These are phyloP conservation scores for Marvania coccoides DNA, from an alignment of 139 green algal genomes.

Conservation along the genomic window DNA sequence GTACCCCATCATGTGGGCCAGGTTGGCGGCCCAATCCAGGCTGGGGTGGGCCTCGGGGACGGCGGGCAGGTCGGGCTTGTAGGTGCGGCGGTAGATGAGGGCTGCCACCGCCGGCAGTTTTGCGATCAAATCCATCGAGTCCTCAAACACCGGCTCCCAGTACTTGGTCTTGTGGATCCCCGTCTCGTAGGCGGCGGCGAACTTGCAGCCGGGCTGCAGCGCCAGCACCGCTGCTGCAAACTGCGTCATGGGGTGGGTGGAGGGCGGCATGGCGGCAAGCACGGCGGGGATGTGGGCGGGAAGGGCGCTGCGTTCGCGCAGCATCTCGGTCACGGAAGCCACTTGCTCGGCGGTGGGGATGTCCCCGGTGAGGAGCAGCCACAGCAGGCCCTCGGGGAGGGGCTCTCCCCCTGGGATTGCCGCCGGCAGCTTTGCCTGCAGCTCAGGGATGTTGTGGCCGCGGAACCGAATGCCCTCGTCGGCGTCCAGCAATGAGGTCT, in stretches of 20 bases:
- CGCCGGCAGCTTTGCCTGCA: constrained; percentile 47
- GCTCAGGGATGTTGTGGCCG: constrained; percentile 88
- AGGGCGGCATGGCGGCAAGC: constrained; percentile 64
- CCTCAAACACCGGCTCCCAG: constrained; percentile 87
- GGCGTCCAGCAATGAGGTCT: constrained; percentile 91
- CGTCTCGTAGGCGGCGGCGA: constrained; percentile 71
- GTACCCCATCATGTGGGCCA: constrained; percentile 88
- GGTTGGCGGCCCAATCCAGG: constrained; percentile 93
- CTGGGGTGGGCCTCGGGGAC: constrained; percentile 34
- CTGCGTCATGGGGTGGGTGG: constrained; percentile 93
- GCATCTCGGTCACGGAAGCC: constrained; percentile 57
- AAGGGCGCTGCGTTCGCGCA: constrained; percentile 50
- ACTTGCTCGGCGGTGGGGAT: constrained; percentile 65
- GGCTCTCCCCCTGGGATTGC: constrained; percentile 65
- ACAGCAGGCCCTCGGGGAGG: constrained; percentile 93
- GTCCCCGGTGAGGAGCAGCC: constrained; percentile 93
- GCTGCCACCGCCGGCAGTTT: constrained; percentile 85
- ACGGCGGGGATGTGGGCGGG: constrained; percentile 58
- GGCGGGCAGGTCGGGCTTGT: constrained; percentile 54
- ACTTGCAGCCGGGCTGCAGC: constrained; percentile 77
- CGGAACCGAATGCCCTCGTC: constrained; percentile 97
- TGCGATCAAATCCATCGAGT: constrained; percentile 90
- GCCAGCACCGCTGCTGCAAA: constrained; percentile 68
- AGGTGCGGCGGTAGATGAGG: constrained; percentile 76
- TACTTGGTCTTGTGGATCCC: constrained; percentile 83